Evolutionary conservation across 257 asterid genomes (phyloP).

Genomic region (Jacaranda copaia): DNA sequence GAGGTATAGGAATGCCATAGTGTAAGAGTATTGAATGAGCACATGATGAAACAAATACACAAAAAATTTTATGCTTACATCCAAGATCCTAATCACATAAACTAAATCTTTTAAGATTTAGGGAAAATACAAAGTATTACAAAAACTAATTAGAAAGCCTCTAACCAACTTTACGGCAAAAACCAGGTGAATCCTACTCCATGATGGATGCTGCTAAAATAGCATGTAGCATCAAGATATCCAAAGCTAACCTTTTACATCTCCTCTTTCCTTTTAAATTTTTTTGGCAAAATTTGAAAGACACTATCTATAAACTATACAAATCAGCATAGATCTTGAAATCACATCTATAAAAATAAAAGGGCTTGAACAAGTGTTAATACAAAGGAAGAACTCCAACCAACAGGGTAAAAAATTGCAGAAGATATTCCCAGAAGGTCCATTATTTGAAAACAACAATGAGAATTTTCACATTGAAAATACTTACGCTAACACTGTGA

Average conservation of each 20-base stretch:
- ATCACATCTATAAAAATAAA: neutral
- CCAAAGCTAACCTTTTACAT: neutral
- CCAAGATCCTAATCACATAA: no score
- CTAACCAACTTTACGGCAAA: neutral
- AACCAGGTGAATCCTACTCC: neutral
- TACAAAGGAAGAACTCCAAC: no score
- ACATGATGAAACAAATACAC: no score
- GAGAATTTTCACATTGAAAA: neutral
- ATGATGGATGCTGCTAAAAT: neutral
- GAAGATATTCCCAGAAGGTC: slow-evolving; percentile 6
- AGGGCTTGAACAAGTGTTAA: slow-evolving; percentile 1
- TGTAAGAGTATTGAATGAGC: no score
- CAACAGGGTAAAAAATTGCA: neutral
- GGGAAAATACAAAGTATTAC: no score
- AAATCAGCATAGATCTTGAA: slow-evolving; percentile 12
- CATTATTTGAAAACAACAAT: neutral
- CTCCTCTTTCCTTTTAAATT: no score
- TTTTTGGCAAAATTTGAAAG: neutral
- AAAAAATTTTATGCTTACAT: no score
- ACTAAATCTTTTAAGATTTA: no score
- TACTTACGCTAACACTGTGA: slow-evolving; percentile 96
- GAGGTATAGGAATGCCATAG: no score
- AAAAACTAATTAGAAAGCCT: neutral
- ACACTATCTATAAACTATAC: neutral
- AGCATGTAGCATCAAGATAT: neutral